Percentiles rank a stretch among this genome's conserved stretches.
Conservation (phyloP, 2,329 filamentous ascomycete genomes). For the Aspergillus sp. region DNA sequence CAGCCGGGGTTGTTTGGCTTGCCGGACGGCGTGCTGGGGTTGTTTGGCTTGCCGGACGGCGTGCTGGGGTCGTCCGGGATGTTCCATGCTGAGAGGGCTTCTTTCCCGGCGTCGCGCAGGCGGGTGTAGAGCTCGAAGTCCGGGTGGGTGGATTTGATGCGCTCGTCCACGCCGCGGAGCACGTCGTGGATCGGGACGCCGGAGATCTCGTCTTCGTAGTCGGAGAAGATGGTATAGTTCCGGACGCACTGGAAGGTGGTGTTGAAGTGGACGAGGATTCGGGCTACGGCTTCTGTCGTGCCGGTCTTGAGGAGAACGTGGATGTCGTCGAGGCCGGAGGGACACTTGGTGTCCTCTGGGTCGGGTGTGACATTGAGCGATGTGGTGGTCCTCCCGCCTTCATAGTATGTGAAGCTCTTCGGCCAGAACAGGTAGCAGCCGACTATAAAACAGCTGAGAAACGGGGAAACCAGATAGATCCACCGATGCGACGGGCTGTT, state of each 20-base stretch:
- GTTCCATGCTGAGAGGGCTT: constrained; percentile 28
- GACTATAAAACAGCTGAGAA: background rate
- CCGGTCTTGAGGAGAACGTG: constrained; percentile 29
- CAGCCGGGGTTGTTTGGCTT: constrained; percentile 42
- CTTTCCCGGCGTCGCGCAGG: constrained; percentile 37
- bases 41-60: constrained; percentile 30
- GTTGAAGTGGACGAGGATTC: constrained; percentile 25
- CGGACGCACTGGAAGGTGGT: constrained; percentile 27
- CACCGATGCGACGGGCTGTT: background rate
- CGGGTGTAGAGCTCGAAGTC: constrained; percentile 33
- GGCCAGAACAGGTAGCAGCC: background rate
- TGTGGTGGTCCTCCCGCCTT: background rate
- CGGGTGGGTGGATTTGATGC: constrained; percentile 12
- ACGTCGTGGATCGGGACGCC: constrained; percentile 24
- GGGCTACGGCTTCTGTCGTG: constrained; percentile 26
- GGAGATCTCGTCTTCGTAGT: constrained; percentile 26
- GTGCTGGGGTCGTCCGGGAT: constrained; percentile 27
- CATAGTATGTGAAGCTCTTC: background rate
- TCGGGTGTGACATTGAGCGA: background rate
- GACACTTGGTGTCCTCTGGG: background rate
- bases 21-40: constrained; percentile 27
- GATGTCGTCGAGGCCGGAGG: constrained; percentile 15
- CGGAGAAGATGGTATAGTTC: constrained; percentile 28
- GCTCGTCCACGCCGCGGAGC: constrained; percentile 22
- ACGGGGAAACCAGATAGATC: background rate